Evolutionary conservation across 306 rosid genomes (phyloP), one percentile per base, ranked within the genome.

Genomic region (Malus fusca): DNA sequence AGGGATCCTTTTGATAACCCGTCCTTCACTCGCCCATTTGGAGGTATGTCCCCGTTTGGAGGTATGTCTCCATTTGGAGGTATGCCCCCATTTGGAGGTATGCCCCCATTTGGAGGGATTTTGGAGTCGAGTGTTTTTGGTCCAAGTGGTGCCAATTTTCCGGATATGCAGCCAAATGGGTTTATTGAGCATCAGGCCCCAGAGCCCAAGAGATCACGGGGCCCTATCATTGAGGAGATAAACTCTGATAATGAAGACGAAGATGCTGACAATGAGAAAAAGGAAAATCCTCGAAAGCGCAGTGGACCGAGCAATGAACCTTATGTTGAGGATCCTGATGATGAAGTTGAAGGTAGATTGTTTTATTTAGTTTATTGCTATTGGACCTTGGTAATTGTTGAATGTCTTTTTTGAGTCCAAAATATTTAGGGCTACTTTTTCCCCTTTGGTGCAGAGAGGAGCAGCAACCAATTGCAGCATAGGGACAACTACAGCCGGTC

Each of bases 1-100:
- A 82, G 93, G 82, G 82, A 89, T 42, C 93, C 97, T 14, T 92
- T 95, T 79, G 89, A 89, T 40, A 97, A 92, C 23, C 96, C 97
- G 66, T 95, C 92, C 84, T 92, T 92, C 79, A 83, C 85, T 59
- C 86, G 74, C 43, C 98, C 97, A 3, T 85, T 95, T 31, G 93
- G 93, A 75, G 87, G 67, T 13, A 59, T 71, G 75, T 2, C 60
- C 43, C 75, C 75, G 1, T 61, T 61, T 13, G 66, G 66, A 61
- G 66, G 66, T 12, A 61, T 61, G 66, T 3, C 66, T 22, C 97
- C 97, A 2, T 84, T 95, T 30, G 93, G 93, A 75, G 87, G 33
- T 11, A 59, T 59, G 64, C 31, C 64, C 7, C 64, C 64, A 59
- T 59, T 59, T 59, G 31, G 64, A 75, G 87, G 33, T 11, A 59